Evolutionary conservation across 139 green algal genomes (phyloP), one percentile per base, ranked within the genome.

Genomic region (Picochlorum sp.): DNA sequence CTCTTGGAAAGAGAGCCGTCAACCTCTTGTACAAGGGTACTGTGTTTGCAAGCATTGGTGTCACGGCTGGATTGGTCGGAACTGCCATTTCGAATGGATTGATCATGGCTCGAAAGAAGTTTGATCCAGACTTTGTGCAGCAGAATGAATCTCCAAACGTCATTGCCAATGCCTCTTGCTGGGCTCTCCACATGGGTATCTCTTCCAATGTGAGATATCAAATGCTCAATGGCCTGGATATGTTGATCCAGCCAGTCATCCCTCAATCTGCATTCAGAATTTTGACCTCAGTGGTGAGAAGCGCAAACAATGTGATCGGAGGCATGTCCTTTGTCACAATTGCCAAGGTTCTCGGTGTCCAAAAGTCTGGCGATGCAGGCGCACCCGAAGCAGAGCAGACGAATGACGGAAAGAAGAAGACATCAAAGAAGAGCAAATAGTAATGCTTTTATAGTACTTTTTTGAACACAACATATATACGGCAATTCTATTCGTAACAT

Each of bases 171-270:
- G 83, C 92, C 3, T 75, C 69, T 37, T 86, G 82, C 34, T 98
- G 92, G 92, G 84, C 80, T 2, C 49, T 87, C 32, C 92, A 98
- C 79, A 97, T 98, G 92, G 92, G 90, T 30, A 8, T 97, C 9
- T 90, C 78, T 71, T 84, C 76, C 65, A 98, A 98, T 77, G 56
- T 95, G 38, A 79, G 92, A 6, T 97, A 98, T 74, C 92, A 98
- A 78, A 60, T 84, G 37, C 74, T 98, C 16, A 95, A 94, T 51
- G 92, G 92, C 9, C 3, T 96, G 15, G 92, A 98, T 73, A 85
- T 84, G 78, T 78, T 87, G 46, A 62, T 95, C 28, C 71, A 86
- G 28, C 77, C 78, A 37, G 44, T 81, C n/a, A 81, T 97, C 75
- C 80, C 80, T 4, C 61, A 80, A 3, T 46, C 56, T 18, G 26